Evolutionary conservation across 2,329 filamentous ascomycete genomes (phyloP).

Genomic region (Monilinia laxa): DNA sequence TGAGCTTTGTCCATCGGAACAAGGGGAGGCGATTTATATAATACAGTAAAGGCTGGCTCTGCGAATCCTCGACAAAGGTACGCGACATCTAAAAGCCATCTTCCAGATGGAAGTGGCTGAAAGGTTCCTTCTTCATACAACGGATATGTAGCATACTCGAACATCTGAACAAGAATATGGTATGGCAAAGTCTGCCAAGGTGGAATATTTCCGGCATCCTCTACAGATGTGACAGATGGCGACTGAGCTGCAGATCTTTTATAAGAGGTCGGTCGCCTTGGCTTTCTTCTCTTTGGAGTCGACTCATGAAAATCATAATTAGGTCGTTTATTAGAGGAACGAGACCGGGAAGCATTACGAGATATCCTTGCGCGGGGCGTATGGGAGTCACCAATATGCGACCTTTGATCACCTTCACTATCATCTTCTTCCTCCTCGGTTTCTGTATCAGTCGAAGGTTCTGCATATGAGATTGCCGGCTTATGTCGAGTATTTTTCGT

Average conservation of each 20-base stretch:
- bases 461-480: conserved; percentile 35
- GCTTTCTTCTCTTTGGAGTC: conserved; percentile 30
- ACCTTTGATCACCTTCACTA: conserved; percentile 10
- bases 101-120: conserved; percentile 45
- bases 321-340: conserved; percentile 17
- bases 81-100: conserved; percentile 66
- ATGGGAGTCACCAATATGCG: neutral
- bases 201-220: conserved; percentile 45
- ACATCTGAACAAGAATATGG: conserved; percentile 67
- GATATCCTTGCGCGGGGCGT: neutral
- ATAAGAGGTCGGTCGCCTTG: conserved; percentile 20
- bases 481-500: conserved; percentile 32
- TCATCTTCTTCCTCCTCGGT: conserved; percentile 15
- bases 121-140: conserved; percentile 48
- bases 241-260: conserved; percentile 17
- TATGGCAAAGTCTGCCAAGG: conserved; percentile 65
- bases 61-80: conserved; percentile 63
- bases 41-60: conserved; percentile 69
- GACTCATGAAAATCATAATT: conserved; percentile 24
- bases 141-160: conserved; percentile 63
- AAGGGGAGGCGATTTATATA: conserved; percentile 70
- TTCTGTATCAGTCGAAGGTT: conserved; percentile 30
- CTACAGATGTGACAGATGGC: neutral
- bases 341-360: neutral
- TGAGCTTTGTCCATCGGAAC: conserved; percentile 51